These are phyloP conservation scores for Suhomyces maxii DNA, from an alignment of 1,139 yeast genomes.

Conservation along the genomic window DNA sequence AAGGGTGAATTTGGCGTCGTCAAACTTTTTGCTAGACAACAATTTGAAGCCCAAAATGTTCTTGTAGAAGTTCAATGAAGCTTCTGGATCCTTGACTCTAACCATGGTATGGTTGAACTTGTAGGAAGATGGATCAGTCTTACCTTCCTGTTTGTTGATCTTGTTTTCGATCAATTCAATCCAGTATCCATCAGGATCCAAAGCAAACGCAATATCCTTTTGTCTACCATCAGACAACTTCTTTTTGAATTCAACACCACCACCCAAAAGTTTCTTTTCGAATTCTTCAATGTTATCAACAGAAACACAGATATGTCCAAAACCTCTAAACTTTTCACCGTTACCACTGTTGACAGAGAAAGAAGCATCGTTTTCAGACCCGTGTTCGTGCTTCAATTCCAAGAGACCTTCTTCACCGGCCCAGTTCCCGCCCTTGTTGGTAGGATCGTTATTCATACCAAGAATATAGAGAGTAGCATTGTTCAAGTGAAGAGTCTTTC, in stretches of 20 bases:
- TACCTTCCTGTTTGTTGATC: conserved; percentile 37
- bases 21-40: conserved; percentile 54
- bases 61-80: conserved; percentile 73
- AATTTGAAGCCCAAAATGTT: conserved; percentile 80
- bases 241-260: conserved; percentile 78
- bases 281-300: conserved; percentile 74
- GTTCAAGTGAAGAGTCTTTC: conserved; percentile 49
- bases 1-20: conserved; percentile 75
- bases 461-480: conserved; percentile 66
- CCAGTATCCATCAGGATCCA: conserved; percentile 98
- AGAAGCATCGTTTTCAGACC: conserved; percentile 60
- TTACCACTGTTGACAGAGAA: conserved; percentile 79
- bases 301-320: conserved; percentile 89
- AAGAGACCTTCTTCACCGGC: conserved; percentile 73
- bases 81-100: conserved; percentile 81
- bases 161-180: conserved; percentile 78
- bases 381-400: conserved; percentile 82
- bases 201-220: conserved; percentile 86
- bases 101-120: conserved; percentile 90
- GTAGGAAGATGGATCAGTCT: conserved; percentile 45
- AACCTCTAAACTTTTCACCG: conserved; percentile 79
- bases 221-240: conserved; percentile 86
- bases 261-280: conserved; percentile 56
- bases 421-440: conserved; percentile 51
- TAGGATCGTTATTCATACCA: conserved; percentile 7